Evolutionary conservation across 176 grass and related monocot species (phyloP), one percentile per base, ranked within the genome.

Genomic region (Aegilops speltoides): DNA sequence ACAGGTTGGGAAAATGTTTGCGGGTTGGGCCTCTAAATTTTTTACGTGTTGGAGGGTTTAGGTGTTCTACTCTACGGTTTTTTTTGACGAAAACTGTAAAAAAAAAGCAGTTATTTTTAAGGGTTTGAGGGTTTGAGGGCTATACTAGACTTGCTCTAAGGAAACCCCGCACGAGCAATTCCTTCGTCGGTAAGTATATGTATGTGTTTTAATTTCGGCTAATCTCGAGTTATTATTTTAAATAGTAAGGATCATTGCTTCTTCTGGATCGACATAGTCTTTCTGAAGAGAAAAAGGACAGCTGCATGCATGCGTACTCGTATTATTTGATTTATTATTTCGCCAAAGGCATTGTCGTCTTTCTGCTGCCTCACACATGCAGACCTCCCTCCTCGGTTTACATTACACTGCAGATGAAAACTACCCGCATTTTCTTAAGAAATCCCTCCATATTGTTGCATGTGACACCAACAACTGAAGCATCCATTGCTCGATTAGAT

Each of bases 361-460:
- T 82, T 52, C 5, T 19, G 64, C 5, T 19, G 64, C 57, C 22
- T 23, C 57, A 20, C 57, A 23, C 57, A 61, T 62, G 59, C 59
- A 62, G 59, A 62, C 59, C 59, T 62, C 59, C 59, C 8, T 62
- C 59, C 22, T 23, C 59, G 59, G 29, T 26, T 60, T 31, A 83
- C 19, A 57, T 57, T 19, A n/a, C 20, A 82, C 68, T 36, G 65
- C 31, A 19, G 15, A 46, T 15, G 34, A 14, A 46, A 45, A 36
- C 80, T 22, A 82, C 7, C 19, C 59, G 16, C 54, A 57, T 57
- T 15, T 31, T 61, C 25, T 12, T 54, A 66, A 23, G 12, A 24
- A 17, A 76, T 80, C 17, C 43, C 68, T 16, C 68, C 78, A 76
- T 66, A 16, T 81, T 56, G 36, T 56, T 22, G 45, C 79, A 87